Conservation (phyloP, 768 basidiomycete species). For the Pisolithus orientalis region DNA sequence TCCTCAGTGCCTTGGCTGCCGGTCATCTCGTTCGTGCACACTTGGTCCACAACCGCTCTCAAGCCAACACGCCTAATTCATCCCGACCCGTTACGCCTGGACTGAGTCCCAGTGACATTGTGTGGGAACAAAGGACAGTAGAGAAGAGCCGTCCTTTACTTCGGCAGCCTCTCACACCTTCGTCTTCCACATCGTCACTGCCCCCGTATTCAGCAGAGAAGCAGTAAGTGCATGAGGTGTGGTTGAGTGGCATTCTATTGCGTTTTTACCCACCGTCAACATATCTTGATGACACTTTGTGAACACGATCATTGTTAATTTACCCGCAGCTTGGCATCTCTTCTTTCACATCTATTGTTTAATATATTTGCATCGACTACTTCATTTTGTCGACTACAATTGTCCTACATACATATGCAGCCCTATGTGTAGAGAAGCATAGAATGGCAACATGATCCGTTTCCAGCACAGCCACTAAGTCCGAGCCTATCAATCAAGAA, state of each 20-base stretch:
- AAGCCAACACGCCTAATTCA: constrained; percentile 67
- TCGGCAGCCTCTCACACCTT: constrained; percentile 23
- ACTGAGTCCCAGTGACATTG: constrained; percentile 10
- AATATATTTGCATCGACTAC: neutral
- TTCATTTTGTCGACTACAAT: neutral
- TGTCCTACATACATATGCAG: neutral
- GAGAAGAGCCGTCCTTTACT: constrained; percentile 5
- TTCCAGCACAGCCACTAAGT: neutral
- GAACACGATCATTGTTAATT: no score
- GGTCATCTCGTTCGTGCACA: constrained; percentile 94
- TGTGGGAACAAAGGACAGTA: constrained; percentile 19
- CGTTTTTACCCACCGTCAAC: neutral
- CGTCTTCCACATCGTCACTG: constrained; percentile 34
- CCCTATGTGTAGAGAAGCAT: no score
- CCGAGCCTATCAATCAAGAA: neutral
- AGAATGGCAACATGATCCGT: neutral
- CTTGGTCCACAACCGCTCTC: constrained; percentile 85
- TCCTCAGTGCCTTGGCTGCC: constrained; percentile 89
- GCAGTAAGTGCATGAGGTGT: constrained; percentile 3
- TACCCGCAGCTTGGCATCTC: no score
- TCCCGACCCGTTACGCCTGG: constrained; percentile 61
- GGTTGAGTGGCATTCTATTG: neutral
- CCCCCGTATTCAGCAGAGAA: constrained; percentile 36
- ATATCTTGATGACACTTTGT: no score
- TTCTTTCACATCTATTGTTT: no score